These are phyloP conservation scores for Fraxinus anomala DNA, from an alignment of 257 asterid genomes.

Conservation along the genomic window DNA sequence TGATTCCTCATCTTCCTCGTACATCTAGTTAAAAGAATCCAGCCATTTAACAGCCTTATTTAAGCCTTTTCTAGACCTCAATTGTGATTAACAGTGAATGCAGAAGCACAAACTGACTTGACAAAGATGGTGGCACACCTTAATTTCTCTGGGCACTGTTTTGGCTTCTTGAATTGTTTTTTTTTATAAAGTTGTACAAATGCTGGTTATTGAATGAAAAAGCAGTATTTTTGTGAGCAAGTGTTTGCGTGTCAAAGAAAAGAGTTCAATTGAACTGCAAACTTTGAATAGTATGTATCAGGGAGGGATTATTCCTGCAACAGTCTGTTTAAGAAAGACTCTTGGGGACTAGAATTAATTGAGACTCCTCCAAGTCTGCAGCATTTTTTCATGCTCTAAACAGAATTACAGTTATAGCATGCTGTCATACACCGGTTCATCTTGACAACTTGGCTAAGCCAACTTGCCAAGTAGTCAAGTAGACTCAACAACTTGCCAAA, in stretches of 20 bases:
- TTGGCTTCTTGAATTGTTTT: not conserved
- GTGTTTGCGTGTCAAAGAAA: not conserved
- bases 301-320: not conserved
- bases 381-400: not conserved
- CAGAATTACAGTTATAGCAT: not conserved
- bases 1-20: constrained; percentile 4
- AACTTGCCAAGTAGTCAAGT: not conserved
- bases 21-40: constrained; percentile 49
- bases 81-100: constrained; percentile 46
- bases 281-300: not conserved
- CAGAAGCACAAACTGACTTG: constrained; percentile 29
- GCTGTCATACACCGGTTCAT: not conserved
- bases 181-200: not conserved
- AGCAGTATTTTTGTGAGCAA: not conserved
- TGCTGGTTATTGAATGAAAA: not conserved
- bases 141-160: not conserved
- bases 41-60: constrained; percentile 40
- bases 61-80: constrained; percentile 32
- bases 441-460: not conserved
- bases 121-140: not conserved
- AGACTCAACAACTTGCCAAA: not conserved
- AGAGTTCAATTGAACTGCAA: not conserved
- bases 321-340: not conserved
- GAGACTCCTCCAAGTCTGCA: not conserved
- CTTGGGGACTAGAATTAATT: not conserved